Percentiles rank a stretch among this genome's conserved stretches.
Evolutionary conservation across 2,329 filamentous ascomycete genomes (phyloP).

Genomic region (Cercospora sp.): DNA sequence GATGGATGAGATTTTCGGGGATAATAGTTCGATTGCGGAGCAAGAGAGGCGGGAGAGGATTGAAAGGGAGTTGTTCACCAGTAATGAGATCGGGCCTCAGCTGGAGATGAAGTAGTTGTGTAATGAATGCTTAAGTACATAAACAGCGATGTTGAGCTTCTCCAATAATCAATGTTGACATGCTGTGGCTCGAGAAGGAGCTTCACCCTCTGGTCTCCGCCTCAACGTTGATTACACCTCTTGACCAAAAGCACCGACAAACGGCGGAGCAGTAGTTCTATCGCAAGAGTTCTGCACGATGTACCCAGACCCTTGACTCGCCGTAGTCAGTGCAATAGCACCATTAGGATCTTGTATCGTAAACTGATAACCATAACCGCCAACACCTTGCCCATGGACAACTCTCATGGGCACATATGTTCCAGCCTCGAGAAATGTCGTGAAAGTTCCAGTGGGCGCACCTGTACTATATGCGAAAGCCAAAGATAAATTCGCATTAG

Average conservation of each 20-base stretch:
- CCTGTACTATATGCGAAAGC: constrained; percentile 9
- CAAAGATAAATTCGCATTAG: constrained; percentile 13
- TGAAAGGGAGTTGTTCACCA: constrained; percentile 27
- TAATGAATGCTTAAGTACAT: background rate
- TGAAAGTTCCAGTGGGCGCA: background rate
- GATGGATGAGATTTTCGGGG: constrained; percentile 36
- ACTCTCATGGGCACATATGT: constrained; percentile 17
- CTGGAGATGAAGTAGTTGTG: background rate
- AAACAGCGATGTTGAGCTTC: background rate
- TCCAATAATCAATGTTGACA: background rate
- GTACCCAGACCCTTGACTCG: constrained; percentile 2
- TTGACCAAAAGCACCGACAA: background rate
- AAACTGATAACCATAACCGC: constrained; percentile 12
- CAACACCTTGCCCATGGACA: constrained; percentile 17
- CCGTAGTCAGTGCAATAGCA: constrained; percentile 1
- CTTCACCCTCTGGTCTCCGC: too few relatives aligned
- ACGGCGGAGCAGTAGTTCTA: constrained; percentile 1
- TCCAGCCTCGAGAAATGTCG: constrained; percentile 2
- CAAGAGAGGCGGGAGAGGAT: constrained; percentile 31
- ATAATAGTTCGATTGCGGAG: constrained; percentile 30
- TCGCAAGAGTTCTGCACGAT: constrained; percentile 13
- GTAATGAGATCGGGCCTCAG: constrained; percentile 7
- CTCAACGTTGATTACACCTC: background rate
- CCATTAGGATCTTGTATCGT: constrained; percentile 17
- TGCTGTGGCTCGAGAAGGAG: too few relatives aligned